These are phyloP conservation scores for Boechera retrofracta DNA, from an alignment of 345 rosid species.

Conservation along the genomic window DNA sequence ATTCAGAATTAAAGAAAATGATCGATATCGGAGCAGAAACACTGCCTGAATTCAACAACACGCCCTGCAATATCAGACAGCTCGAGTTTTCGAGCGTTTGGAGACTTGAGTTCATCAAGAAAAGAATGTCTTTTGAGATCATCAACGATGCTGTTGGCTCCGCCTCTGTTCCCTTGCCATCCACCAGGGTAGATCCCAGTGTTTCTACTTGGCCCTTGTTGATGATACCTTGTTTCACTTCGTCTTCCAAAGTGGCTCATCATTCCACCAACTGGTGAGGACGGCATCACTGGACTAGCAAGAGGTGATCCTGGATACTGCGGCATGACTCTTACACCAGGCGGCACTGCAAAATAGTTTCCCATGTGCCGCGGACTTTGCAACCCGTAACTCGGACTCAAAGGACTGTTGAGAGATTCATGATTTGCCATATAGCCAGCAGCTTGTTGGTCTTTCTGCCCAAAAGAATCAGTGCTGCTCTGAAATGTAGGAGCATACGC, in stretches of 20 bases:
- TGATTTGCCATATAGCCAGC: conserved; percentile 57
- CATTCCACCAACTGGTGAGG: conserved; percentile 68
- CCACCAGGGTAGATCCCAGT: conserved; percentile 69
- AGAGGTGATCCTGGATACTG: conserved; percentile 72
- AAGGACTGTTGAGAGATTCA: conserved; percentile 56
- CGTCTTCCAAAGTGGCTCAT: conserved; percentile 58
- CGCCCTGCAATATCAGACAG: conserved; percentile 83
- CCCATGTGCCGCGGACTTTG: conserved; percentile 62
- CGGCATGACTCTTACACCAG: conserved; percentile 65
- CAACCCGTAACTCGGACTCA: conserved; percentile 54
- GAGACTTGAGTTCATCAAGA: conserved; percentile 91
- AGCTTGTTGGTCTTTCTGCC: conserved; percentile 52
- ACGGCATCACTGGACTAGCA: conserved; percentile 72
- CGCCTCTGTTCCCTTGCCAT: conserved; percentile 85
- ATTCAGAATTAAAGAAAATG: conserved; percentile 20
- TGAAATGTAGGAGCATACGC: conserved; percentile 57
- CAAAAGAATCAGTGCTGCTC: conserved; percentile 56
- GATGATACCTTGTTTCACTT: conserved; percentile 66
- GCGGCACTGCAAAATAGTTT: conserved; percentile 59
- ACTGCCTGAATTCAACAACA: conserved; percentile 89
- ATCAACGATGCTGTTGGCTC: conserved; percentile 55
- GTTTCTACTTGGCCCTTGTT: conserved; percentile 61
- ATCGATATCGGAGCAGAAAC: conserved; percentile 41
- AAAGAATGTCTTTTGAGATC: conserved; percentile 73
- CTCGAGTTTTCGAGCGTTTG: conserved; percentile 81